phyloP scores from a whole-genome alignment of 352 stramenopile genomes.

The Globisporangium polare region DNA sequence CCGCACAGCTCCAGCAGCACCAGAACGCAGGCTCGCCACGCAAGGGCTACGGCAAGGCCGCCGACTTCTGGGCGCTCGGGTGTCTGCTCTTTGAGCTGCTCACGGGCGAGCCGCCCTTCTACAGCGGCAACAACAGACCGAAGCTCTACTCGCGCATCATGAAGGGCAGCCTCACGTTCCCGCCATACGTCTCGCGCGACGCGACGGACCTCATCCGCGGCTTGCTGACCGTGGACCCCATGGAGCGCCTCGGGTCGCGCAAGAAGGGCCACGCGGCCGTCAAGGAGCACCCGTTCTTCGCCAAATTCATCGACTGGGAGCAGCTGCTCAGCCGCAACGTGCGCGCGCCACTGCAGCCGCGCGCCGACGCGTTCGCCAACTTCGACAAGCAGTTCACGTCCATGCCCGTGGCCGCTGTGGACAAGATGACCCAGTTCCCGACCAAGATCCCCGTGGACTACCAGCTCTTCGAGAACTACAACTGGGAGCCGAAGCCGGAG shows the following conservation, averaged over 20 bases:
- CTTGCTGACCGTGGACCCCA: constrained; percentile 50
- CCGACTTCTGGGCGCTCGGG: constrained; percentile 88
- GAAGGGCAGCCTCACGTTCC: constrained; percentile 41
- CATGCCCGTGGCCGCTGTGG: constrained; percentile 61
- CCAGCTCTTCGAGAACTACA: constrained; percentile 85
- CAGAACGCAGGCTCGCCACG: neutral
- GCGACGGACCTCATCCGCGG: constrained; percentile 47
- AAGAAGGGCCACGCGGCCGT: constrained; percentile 39
- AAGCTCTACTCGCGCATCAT: constrained; percentile 67
- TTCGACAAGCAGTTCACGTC: constrained; percentile 87
- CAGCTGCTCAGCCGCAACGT: constrained; percentile 39
- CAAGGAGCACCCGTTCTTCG: constrained; percentile 65
- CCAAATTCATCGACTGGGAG: constrained; percentile 63
- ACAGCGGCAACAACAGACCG: constrained; percentile 58
- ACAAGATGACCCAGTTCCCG: constrained; percentile 76
- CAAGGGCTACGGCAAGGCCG: constrained; percentile 80
- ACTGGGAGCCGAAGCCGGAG: constrained; percentile 57
- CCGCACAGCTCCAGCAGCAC: constrained; percentile 1
- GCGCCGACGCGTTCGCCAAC: constrained; percentile 70
- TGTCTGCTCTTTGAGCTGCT: constrained; percentile 90
- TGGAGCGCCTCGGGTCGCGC: constrained; percentile 50
- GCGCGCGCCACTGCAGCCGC: constrained; percentile 57
- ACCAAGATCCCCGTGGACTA: constrained; percentile 77
- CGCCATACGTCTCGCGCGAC: constrained; percentile 41
- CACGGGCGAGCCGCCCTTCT: constrained; percentile 83